These are phyloP conservation scores for Pterulicium gracile DNA, from an alignment of 1,284 basidiomycete species.

Conservation along the genomic window DNA sequence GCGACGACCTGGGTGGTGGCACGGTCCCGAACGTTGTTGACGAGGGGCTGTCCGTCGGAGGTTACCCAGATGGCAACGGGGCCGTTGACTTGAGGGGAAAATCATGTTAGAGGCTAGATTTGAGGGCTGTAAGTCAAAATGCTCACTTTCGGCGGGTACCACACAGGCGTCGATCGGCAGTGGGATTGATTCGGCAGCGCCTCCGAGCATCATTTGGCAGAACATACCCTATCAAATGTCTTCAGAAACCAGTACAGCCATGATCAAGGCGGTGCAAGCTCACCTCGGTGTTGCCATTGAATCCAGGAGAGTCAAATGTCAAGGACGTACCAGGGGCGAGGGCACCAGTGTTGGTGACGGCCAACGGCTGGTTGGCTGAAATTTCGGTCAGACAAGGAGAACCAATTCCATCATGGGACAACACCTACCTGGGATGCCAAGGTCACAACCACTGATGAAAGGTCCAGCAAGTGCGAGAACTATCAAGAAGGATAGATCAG, in stretches of 20 bases:
- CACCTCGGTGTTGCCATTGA: constrained; percentile 42
- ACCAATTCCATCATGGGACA: neutral
- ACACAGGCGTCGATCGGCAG: constrained; percentile 50
- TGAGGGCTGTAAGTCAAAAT: no score
- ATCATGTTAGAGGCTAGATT: neutral
- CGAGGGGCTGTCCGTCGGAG: constrained; percentile 46
- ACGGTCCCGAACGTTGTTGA: constrained; percentile 54
- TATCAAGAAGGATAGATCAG: neutral
- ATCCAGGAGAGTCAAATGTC: constrained; percentile 45
- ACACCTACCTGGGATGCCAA: constrained; percentile 44
- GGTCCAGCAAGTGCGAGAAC: constrained; percentile 60
- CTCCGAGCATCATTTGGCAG: constrained; percentile 73
- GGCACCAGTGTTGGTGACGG: constrained; percentile 51
- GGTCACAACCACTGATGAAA: constrained; percentile 66
- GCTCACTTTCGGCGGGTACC: constrained; percentile 36
- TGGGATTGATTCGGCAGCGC: constrained; percentile 40
- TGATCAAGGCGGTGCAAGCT: no score
- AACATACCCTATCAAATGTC: constrained; percentile 44
- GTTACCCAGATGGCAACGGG: constrained; percentile 69
- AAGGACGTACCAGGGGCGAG: constrained; percentile 47
- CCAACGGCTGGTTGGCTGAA: constrained; percentile 49
- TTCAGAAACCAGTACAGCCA: no score
- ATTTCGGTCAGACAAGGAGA: constrained; percentile 6
- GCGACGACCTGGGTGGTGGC: constrained; percentile 50
- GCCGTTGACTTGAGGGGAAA: constrained; percentile 41